A percentile compares a stretch with the other conserved stretches of the same genome.
Conservation (phyloP, 2,329 filamentous ascomycete species). For the Aspergillus chevalieri region DNA sequence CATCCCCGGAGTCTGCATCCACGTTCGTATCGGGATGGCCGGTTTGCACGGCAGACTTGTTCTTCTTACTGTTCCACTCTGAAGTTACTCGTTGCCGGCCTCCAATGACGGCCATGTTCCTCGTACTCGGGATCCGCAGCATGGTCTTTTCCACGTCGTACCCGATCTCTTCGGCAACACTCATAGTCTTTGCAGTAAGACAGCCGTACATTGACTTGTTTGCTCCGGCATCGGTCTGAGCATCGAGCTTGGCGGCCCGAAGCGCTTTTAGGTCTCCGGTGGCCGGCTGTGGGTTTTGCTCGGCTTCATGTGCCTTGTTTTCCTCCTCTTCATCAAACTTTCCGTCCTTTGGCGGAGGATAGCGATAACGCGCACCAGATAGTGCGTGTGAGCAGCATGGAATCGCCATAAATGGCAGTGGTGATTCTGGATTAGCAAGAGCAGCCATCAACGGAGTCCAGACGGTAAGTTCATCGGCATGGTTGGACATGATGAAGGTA, state of each 20-base stretch:
- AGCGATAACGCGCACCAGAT: slow-evolving; percentile 65
- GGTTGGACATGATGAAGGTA: slow-evolving; percentile 94
- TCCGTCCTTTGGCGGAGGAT: slow-evolving; percentile 23
- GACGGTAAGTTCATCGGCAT: slow-evolving; percentile 89
- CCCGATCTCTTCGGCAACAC: slow-evolving; percentile 64
- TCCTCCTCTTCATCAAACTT: slow-evolving; percentile 31
- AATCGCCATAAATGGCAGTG: slow-evolving; percentile 81
- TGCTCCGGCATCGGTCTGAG: slow-evolving; percentile 25
- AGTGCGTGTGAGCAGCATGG: slow-evolving; percentile 92
- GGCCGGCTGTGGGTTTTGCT: slow-evolving; percentile 23
- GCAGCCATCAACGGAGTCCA: slow-evolving; percentile 90
- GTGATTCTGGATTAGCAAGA: slow-evolving; percentile 47
- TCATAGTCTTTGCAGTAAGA: slow-evolving; percentile 70
- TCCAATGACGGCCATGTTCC: slow-evolving; percentile 77
- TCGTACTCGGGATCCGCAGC: slow-evolving; percentile 83
- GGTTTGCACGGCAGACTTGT: neutral
- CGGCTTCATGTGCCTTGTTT: slow-evolving; percentile 23
- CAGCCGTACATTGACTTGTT: slow-evolving; percentile 71
- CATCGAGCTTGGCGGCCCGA: slow-evolving; percentile 28
- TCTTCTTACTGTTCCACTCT: slow-evolving; percentile 6
- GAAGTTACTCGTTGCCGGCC: slow-evolving; percentile 34
- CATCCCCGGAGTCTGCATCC: slow-evolving; percentile 51
- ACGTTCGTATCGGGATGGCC: slow-evolving; percentile 22
- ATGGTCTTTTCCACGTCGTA: slow-evolving; percentile 76
- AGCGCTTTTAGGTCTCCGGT: slow-evolving; percentile 38